These are phyloP conservation scores for Aspergillus spinulosporus DNA, from an alignment of 2,329 filamentous ascomycete genomes.

Conservation along the genomic window DNA sequence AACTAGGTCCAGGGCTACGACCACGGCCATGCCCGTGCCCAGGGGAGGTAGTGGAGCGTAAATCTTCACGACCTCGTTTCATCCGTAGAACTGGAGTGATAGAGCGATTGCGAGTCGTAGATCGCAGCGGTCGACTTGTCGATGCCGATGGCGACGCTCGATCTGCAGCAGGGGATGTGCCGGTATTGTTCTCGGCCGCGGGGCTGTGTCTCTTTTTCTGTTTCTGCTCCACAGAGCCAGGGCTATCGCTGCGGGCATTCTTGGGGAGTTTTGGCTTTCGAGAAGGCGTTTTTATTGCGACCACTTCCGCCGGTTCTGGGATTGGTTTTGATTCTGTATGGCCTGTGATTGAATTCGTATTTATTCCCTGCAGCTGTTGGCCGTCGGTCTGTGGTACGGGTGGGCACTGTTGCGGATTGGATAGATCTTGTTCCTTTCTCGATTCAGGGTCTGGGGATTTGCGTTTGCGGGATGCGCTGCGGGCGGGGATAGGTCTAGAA, in stretches of 20 bases:
- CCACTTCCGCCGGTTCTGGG: background rate
- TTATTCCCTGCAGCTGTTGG: background rate
- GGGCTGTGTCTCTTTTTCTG: conserved; percentile 15
- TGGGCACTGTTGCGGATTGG: background rate
- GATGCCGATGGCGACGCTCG: conserved; percentile 9
- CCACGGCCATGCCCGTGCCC: conserved; percentile 3
- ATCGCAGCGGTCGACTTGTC: conserved; percentile 22
- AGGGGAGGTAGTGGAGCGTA: conserved; percentile 20
- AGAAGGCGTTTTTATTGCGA: conserved; percentile 12
- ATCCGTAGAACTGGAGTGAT: conserved; percentile 23
- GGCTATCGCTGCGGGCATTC: conserved; percentile 33
- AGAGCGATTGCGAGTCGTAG: conserved; percentile 22
- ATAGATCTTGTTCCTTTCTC: conserved; percentile 2
- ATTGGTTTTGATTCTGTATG: conserved; percentile 5
- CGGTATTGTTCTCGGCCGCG: conserved; percentile 3
- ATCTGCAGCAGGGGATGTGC: conserved; percentile 13
- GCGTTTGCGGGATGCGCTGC: conserved; percentile 38
- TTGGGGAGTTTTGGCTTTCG: conserved; percentile 36
- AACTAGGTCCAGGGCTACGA: background rate
- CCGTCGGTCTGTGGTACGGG: background rate
- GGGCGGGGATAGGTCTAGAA: conserved; percentile 19
- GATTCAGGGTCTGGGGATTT: conserved; percentile 37
- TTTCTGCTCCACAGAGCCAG: conserved; percentile 36
- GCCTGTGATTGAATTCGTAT: background rate
- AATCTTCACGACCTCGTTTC: conserved; percentile 24